Evolutionary conservation across 352 stramenopile genomes (phyloP).

Genomic region (Phytophthora syringae): DNA sequence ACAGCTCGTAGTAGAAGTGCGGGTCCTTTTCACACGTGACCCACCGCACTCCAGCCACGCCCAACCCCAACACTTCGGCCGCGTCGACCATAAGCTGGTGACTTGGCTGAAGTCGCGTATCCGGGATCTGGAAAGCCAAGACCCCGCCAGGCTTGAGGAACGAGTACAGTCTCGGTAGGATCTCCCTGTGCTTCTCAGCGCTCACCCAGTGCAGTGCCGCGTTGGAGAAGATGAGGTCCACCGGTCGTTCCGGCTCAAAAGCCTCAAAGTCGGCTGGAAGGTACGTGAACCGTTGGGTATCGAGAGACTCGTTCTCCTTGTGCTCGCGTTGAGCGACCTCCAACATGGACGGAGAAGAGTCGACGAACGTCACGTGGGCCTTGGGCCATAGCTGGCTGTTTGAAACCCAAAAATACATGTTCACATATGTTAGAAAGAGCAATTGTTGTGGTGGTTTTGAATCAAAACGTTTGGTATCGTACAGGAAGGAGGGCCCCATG

Average conservation of each 20-base stretch:
- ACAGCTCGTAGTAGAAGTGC: conserved; percentile 70
- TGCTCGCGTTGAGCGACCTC: background rate
- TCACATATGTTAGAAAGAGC: too few relatives aligned
- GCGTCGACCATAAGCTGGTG: conserved; percentile 63
- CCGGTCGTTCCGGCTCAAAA: conserved; percentile 35
- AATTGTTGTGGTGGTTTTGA: too few relatives aligned
- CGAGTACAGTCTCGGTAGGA: conserved; percentile 57
- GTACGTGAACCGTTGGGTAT: conserved; percentile 42
- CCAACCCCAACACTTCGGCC: conserved; percentile 40
- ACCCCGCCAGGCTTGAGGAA: conserved; percentile 70
- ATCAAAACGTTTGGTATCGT: background rate
- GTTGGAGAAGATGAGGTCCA: conserved; percentile 81
- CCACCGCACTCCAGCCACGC: conserved; percentile 54
- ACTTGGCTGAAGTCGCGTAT: conserved; percentile 62
- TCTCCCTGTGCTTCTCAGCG: conserved; percentile 46
- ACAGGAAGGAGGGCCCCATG: background rate
- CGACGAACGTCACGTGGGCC: background rate
- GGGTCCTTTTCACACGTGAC: conserved; percentile 69
- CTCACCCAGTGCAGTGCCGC: conserved; percentile 68
- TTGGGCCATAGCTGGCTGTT: background rate
- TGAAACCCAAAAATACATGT: too few relatives aligned
- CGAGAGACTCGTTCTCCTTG: conserved; percentile 1
- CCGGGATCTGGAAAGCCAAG: conserved; percentile 76
- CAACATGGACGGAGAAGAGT: background rate
- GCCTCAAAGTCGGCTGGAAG: conserved; percentile 56